phyloP scores from a whole-genome alignment of 2,329 filamentous ascomycete genomes.

The Cytospora paraplurivora region DNA sequence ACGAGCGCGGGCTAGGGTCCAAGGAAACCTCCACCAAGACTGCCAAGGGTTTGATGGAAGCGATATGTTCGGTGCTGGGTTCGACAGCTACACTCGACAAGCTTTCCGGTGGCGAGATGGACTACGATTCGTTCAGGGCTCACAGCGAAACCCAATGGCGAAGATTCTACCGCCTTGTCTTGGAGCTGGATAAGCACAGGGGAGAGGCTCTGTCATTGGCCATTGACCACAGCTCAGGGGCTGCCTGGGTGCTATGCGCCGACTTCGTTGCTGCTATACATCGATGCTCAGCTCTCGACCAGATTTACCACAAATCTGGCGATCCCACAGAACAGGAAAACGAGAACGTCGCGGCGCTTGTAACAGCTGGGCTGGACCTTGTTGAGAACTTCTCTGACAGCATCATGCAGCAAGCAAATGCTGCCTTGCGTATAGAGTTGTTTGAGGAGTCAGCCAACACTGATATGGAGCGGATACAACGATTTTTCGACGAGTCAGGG shows the following conservation, averaged over 20 bases:
- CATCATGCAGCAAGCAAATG: slow-evolving; percentile 67
- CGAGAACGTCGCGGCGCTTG: slow-evolving; percentile 60
- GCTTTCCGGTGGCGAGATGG: slow-evolving; percentile 63
- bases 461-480: slow-evolving; percentile 72
- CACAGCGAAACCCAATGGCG: slow-evolving; percentile 85
- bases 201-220: slow-evolving; percentile 79
- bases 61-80: slow-evolving; percentile 72
- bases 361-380: slow-evolving; percentile 71
- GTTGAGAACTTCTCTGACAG: slow-evolving; percentile 69
- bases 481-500: slow-evolving; percentile 76
- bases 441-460: slow-evolving; percentile 72
- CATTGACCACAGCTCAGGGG: slow-evolving; percentile 68
- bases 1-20: slow-evolving; percentile 64
- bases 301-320: slow-evolving; percentile 58
- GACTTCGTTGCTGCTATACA: slow-evolving; percentile 80
- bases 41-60: slow-evolving; percentile 67
- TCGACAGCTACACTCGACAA: slow-evolving; percentile 68
- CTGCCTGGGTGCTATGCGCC: slow-evolving; percentile 83
- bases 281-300: slow-evolving; percentile 76
- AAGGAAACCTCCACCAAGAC: slow-evolving; percentile 47
- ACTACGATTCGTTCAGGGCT: slow-evolving; percentile 73
- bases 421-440: slow-evolving; percentile 70
- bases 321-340: slow-evolving; percentile 51
- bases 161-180: slow-evolving; percentile 81
- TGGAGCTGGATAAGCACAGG: slow-evolving; percentile 83